Evolutionary conservation across 495 filamentous ascomycete species (phyloP).

Genomic region (Podospora pseudocomata): DNA sequence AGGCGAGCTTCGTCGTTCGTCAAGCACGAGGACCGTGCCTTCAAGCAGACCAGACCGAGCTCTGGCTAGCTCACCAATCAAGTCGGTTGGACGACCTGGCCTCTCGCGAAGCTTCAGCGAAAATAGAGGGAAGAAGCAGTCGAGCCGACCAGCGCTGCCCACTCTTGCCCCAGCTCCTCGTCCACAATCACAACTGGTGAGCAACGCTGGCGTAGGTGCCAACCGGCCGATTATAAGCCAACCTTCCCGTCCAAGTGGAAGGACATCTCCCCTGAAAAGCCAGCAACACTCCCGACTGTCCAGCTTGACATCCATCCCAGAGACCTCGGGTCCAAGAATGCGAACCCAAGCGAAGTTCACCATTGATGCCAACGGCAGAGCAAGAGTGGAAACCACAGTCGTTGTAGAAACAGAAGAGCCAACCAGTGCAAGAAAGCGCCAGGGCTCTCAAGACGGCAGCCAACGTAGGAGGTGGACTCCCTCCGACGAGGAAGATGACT

Average conservation of each 20-base stretch:
- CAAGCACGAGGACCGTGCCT: slow-evolving; percentile 39
- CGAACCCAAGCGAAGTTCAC: slow-evolving; percentile 61
- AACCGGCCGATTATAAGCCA: slow-evolving; percentile 37
- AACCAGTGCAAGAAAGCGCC: slow-evolving; percentile 28
- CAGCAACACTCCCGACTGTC: slow-evolving; percentile 40
- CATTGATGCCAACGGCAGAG: slow-evolving; percentile 68
- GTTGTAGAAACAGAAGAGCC: slow-evolving; percentile 45
- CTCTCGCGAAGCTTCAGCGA: slow-evolving; percentile 62
- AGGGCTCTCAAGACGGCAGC: slow-evolving; percentile 20
- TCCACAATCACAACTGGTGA: slow-evolving; percentile 25
- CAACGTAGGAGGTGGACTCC: slow-evolving; percentile 36
- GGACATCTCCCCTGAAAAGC: slow-evolving; percentile 49
- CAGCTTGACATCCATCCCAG: slow-evolving; percentile 51
- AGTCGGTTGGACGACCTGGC: slow-evolving; percentile 47
- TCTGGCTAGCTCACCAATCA: slow-evolving; percentile 54
- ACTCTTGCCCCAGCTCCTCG: slow-evolving; percentile 36
- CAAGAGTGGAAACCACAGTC: slow-evolving; percentile 65
- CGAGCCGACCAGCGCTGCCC: slow-evolving; percentile 32
- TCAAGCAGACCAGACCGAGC: slow-evolving; percentile 40
- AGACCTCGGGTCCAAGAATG: slow-evolving; percentile 40
- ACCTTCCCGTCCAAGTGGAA: slow-evolving; percentile 38
- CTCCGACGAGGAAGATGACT: slow-evolving; percentile 43
- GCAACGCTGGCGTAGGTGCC: slow-evolving; percentile 21
- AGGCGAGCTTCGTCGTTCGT: slow-evolving; percentile 39
- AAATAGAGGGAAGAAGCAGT: slow-evolving; percentile 38